A percentile compares a stretch with the other conserved stretches of the same genome.
phyloP scores from a whole-genome alignment of 805 yeast genomes.

The Yamadazyma takamatsuzukensis region DNA sequence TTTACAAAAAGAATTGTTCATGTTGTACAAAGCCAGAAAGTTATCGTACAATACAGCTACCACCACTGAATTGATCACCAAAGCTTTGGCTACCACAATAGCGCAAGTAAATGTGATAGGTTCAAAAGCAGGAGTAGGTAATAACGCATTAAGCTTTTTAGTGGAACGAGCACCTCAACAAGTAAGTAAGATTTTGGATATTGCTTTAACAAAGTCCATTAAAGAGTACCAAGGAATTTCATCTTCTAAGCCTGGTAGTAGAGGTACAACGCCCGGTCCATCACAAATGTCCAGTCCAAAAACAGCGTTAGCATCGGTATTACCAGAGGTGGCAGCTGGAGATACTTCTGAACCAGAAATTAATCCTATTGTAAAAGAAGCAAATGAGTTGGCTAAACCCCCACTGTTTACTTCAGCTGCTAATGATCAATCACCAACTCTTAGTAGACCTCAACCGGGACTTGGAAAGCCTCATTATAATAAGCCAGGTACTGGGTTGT shows the following conservation, averaged over 20 bases:
- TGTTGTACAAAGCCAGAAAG: conserved; percentile 72
- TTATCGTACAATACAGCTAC: conserved; percentile 71
- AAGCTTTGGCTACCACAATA: conserved; percentile 89
- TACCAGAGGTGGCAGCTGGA: conserved; percentile 1
- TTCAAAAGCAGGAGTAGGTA: conserved; percentile 74
- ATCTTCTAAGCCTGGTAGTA: conserved; percentile 17
- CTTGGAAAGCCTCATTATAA: conserved; percentile 6
- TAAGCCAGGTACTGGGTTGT: conserved; percentile 3
- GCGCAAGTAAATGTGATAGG: conserved; percentile 89
- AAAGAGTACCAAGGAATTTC: conserved; percentile 33
- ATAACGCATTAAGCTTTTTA: conserved; percentile 71
- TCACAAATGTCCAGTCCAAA: conserved; percentile 13
- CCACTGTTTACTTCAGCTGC: conserved; percentile 15
- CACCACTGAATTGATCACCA: conserved; percentile 80
- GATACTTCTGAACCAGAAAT: conserved; percentile 1
- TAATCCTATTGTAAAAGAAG: conserved; percentile 5
- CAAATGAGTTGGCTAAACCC: conserved; percentile 16
- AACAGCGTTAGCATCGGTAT: conserved; percentile 4
- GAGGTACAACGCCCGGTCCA: conserved; percentile 20
- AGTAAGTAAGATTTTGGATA: conserved; percentile 71
- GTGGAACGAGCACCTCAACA: conserved; percentile 81
- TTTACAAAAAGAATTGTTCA: conserved; percentile 80
- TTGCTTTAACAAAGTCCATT: conserved; percentile 78
- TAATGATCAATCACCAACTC: neutral
- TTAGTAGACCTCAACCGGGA: neutral